Conservation (phyloP, 345 rosid genomes). For the thale cress (Arabidopsis thaliana) region TAIR10.1 NC_003074.8:9231501-9232000, state of each 20-base stretch:
- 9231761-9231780: background rate
- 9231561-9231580: background rate
- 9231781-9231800: background rate
- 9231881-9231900: background rate
- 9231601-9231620: constrained; percentile 10
- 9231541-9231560: no score
- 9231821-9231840: constrained; percentile 11
- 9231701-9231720: no score
- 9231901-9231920: background rate
- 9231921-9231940: background rate
- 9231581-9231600: background rate
- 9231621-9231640: background rate
- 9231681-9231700: background rate
- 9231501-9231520: no score
- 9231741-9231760: constrained; percentile 19
- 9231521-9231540: no score
- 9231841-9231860: constrained; percentile 18
- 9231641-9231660: background rate
- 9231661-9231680: background rate
- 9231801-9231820: background rate
- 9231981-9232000: constrained; percentile 18
- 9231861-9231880: background rate
- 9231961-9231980: background rate
- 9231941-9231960: no score
- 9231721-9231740: background rate